Evolutionary conservation across 345 rosid genomes (phyloP).

Genomic region (Camelina sativa): DNA sequence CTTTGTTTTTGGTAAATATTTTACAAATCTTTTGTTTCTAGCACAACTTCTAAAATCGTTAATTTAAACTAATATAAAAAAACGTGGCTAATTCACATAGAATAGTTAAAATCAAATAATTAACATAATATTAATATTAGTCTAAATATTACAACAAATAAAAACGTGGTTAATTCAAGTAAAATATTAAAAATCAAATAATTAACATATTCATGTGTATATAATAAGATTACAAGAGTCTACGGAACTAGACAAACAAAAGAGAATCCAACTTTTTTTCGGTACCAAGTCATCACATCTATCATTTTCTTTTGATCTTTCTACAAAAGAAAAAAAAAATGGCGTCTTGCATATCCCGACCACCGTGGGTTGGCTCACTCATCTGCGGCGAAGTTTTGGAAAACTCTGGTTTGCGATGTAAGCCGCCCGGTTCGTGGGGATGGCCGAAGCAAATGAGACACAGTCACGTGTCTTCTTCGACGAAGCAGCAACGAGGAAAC

Average conservation of each 20-base stretch:
- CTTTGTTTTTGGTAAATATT: too few species aligned
- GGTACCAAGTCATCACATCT: neutral
- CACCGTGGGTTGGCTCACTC: neutral
- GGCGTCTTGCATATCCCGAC: conserved; percentile 20
- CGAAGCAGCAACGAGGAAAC: neutral
- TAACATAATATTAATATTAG: too few species aligned
- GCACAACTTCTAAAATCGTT: too few species aligned
- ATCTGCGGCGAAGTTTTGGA: neutral
- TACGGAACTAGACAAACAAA: neutral
- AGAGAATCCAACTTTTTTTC: neutral
- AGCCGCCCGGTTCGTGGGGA: conserved; percentile 1
- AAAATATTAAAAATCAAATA: too few species aligned
- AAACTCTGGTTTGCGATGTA: neutral
- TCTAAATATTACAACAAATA: too few species aligned
- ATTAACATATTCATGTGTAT: too few species aligned
- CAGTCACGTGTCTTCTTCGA: neutral
- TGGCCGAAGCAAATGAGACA: conserved; percentile 7
- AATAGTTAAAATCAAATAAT: too few species aligned
- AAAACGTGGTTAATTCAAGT: too few species aligned
- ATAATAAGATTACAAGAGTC: conserved; percentile 5
- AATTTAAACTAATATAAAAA: too few species aligned
- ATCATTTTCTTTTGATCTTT: conserved; percentile 9
- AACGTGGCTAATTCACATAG: too few species aligned
- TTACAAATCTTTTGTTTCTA: too few species aligned
- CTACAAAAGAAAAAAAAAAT: neutral